These are phyloP conservation scores for Pseudohalonectria lignicola DNA, from an alignment of 2,329 filamentous ascomycete genomes.

Conservation along the genomic window DNA sequence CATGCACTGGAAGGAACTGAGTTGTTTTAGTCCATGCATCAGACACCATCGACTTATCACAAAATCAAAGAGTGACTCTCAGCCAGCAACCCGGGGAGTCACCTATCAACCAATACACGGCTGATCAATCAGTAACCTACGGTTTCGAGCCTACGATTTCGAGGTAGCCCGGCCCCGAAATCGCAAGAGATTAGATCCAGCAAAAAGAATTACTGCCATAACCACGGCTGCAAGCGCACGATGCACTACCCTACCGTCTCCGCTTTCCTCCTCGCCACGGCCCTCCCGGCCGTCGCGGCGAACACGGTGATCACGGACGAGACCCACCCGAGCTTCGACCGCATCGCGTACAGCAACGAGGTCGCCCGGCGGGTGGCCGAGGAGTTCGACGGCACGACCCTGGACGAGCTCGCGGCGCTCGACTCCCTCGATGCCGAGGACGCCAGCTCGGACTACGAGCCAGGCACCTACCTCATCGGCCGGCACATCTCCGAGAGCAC, in stretches of 20 bases:
- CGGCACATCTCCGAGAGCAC: too few relatives aligned
- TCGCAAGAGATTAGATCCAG: neutral
- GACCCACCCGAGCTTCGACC: neutral
- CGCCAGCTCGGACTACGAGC: too few relatives aligned
- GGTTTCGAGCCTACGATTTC: too few relatives aligned
- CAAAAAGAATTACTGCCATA: too few relatives aligned
- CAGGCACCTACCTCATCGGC: too few relatives aligned
- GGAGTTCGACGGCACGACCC: neutral
- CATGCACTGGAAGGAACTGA: too few relatives aligned
- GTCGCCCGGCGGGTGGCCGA: neutral
- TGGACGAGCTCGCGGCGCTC: conserved; percentile 1
- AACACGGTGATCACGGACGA: neutral
- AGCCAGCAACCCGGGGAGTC: neutral
- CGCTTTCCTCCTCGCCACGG: conserved; percentile 3
- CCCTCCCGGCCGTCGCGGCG: neutral
- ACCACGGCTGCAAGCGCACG: too few relatives aligned
- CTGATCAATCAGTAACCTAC: too few relatives aligned
- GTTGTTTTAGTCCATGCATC: too few relatives aligned
- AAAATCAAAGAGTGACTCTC: neutral
- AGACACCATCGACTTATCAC: neutral
- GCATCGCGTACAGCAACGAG: neutral
- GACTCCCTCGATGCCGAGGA: too few relatives aligned
- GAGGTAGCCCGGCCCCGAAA: neutral
- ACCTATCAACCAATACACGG: neutral
- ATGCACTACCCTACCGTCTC: conserved; percentile 3